phyloP scores from a whole-genome alignment of 106 monocot species.

The Phalaenopsis equestris region DNA sequence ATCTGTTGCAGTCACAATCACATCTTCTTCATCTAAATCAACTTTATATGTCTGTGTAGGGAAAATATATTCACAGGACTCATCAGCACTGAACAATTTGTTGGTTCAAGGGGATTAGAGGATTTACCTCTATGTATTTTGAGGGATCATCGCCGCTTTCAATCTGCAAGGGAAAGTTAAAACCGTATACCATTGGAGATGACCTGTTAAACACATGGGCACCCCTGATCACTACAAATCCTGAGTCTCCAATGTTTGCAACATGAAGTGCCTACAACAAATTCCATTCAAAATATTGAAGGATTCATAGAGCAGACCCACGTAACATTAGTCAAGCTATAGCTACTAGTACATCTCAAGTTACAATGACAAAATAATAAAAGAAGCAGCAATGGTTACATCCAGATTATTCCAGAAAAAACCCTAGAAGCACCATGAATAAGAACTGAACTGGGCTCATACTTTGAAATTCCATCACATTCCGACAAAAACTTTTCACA shows the following conservation, averaged over 20 bases:
- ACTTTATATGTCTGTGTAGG: constrained; percentile 47
- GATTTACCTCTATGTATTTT: constrained; percentile 51
- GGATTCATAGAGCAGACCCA: not conserved
- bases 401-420: not conserved
- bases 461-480: constrained; percentile 18
- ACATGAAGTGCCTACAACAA: constrained; percentile 59
- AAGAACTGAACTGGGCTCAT: constrained; percentile 54
- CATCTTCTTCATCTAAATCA: constrained; percentile 71
- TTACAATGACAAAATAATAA: too few species aligned
- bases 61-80: not conserved
- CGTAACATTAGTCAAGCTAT: too few species aligned
- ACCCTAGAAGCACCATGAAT: constrained; percentile 59
- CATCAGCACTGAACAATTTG: not conserved
- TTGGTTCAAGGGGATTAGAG: not conserved
- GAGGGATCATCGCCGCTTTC: constrained; percentile 77
- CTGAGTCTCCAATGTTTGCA: constrained; percentile 92
- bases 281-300: not conserved
- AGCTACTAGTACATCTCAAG: too few species aligned
- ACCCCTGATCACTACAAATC: constrained; percentile 74
- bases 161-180: constrained; percentile 94
- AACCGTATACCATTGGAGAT: constrained; percentile 87
- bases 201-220: constrained; percentile 53
- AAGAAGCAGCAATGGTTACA: not conserved
- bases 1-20: constrained; percentile 78
- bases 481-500: constrained; percentile 54